Evolutionary conservation across 2,329 filamentous ascomycete species (phyloP), one percentile per base, ranked within the genome.

Genomic region (Epichloe festucae): DNA sequence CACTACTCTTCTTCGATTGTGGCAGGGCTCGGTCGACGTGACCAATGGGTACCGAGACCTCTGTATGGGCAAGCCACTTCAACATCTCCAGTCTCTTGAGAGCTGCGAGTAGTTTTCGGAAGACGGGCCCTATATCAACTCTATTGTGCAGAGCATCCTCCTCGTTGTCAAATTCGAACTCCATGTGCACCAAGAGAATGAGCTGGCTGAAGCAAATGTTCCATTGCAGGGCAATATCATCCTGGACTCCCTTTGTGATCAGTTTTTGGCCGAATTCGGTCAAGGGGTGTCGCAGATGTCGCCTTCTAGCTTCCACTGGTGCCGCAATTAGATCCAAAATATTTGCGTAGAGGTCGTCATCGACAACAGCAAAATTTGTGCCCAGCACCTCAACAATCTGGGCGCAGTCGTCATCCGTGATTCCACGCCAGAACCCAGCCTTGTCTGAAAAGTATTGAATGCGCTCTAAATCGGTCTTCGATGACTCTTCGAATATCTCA

Each of bases 161-260:
- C 42, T 84, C 81, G 57, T 82, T 79, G 53, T 90, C 85, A 50
- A 87, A 78, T 62, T 93, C 88, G 40, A 83, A 84, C 64, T 93
- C 85, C 75, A 97, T 85, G 65, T 96, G 89, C 10, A 93, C 77
- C 15, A 95, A 74, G 6, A 98, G 75, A 3, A 93, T 76, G 2
- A 97, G 72, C 53, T 97, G 79, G 61, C 91, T 89, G 55, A 94
- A 81, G 48, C 94, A 81, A 8, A 93, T 73, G 54, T 80, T 80
- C 69, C 82, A 83, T 54, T 86, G 84, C 35, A 87, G 69, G 48
- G 85, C 76, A 6, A 93, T 77, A 12, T 79, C 84, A 62, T 97
- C 89, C 61, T 91, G 85, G 0, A 87, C 81, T 6, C 88, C 84
- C 55, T 82, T 83, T 11, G 95, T 78, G 14, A 89, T 73, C 2